Evolutionary conservation across 306 rosid species (phyloP), one percentile per base, ranked within the genome.

Genomic region (Begonia peltatifolia): DNA sequence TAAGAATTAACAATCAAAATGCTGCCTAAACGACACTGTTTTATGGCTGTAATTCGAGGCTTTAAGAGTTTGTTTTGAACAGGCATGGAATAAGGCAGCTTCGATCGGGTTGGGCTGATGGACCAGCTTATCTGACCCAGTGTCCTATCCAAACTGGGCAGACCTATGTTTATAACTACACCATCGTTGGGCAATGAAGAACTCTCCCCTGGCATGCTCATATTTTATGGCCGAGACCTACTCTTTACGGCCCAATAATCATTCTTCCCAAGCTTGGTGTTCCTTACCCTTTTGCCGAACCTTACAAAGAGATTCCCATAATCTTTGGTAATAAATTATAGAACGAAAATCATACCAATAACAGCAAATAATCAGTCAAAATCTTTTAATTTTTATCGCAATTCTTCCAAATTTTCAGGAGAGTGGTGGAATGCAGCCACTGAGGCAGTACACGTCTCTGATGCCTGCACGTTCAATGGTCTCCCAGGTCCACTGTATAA

Each of bases 361-460:
- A 30, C 38, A 30, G 38, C 38, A 30, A 30, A 3, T 5, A 30
- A 30, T 30, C 8, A 30, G 38, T 30, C 38, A 7, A 30, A 30
- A 30, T 30, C 38, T 30, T 25, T 25, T 3, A 25, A 1, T 25
- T 25, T 25, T 25, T 30, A 7, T 20, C 8, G 6, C 9, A 30
- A 30, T 30, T 30, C 38, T 30, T 30, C 38, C 38, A 30, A 30
- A 30, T 25, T 53, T 68, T 23, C 36, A 86, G 95, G 95, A n/a
- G 93, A 86, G 70, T 82, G 93, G 93, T 82, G 76, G 76, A 86
- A 82, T 68, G 66, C 73, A 14, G 79, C 79, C 61, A 46, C 93
- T 42, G 92, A 85, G 63, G 81, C 83, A 59, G 67, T 85, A 44
- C 81, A 81, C 59, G 95, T 85, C 30, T 85, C 95, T 4, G 85